Conservation (phyloP, 495 filamentous ascomycete species). For the Penicillium crystallinum region DNA sequence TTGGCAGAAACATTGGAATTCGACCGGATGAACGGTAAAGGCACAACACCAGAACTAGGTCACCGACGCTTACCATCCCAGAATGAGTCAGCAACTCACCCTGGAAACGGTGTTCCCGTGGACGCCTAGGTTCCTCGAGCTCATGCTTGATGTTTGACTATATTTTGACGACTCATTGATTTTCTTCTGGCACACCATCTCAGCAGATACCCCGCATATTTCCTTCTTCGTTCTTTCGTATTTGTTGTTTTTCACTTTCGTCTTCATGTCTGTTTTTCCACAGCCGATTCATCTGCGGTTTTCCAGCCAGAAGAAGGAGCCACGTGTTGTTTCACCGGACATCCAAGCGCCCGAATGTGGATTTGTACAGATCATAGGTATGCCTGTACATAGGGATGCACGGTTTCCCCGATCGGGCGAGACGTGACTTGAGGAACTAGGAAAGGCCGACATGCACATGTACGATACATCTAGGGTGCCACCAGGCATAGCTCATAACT, state of each 20-base stretch:
- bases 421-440: neutral
- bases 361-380: neutral
- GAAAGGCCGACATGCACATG: neutral
- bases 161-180: slow-evolving; percentile 30
- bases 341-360: neutral
- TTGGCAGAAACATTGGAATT: slow-evolving; percentile 45
- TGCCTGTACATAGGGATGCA: neutral
- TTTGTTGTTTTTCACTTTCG: slow-evolving; percentile 2
- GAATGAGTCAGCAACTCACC: slow-evolving; percentile 22
- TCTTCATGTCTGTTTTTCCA: neutral
- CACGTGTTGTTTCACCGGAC: neutral
- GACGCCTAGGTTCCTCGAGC: slow-evolving; percentile 23
- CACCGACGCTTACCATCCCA: slow-evolving; percentile 14
- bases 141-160: slow-evolving; percentile 8
- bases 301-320: neutral
- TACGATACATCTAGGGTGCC: neutral
- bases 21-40: slow-evolving; percentile 41
- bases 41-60: slow-evolving; percentile 27
- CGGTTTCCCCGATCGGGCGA: neutral
- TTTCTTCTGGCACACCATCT: slow-evolving; percentile 22
- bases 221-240: slow-evolving; percentile 10
- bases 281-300: neutral
- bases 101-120: slow-evolving; percentile 30
- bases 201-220: slow-evolving; percentile 22
- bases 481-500: neutral